Evolutionary conservation across 2,329 filamentous ascomycete genomes (phyloP), one percentile per base, ranked within the genome.

Genomic region (Penicillium thymicola): DNA sequence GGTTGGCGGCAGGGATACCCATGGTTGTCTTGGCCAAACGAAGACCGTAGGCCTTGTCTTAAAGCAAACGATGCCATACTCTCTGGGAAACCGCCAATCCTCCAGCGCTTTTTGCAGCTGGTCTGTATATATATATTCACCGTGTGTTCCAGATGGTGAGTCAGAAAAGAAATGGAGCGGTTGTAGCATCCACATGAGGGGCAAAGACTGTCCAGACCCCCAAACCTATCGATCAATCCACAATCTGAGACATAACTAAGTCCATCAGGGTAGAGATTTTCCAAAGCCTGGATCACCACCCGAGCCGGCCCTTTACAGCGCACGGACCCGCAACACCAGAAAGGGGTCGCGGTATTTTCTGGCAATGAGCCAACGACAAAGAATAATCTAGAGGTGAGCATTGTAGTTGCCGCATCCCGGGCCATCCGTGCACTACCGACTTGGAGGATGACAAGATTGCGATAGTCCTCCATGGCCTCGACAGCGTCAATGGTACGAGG

Each of bases 381-480:
- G 34, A 44, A 65, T 16, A 66, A 64, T 27, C 58, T 42, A 34
- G 58, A 60, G 14, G 56, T 36, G 13, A 66, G 51, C 2, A 66
- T 25, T 11, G 46, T 60, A 6, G 55, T 64, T 27, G 54, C 61
- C 5, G 52, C 48, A 34, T 66, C 64, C 27, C 52, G 47, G 2
- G 60, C 64, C 45, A 59, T 64, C 36, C 55, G 51, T 18, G 54
- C 52, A 42, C 54, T 59, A 37, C 63, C 59, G 6, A 50, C 27
- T 28, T 65, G 34, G 32, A 58, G 47, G 18, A 60, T 50, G 18
- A 65, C 49, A 13, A 62, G 45, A 42, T 65, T 57, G 16, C 61
- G 52, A 54, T 67, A 67, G 5, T 64, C 55, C 21, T 65, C 64
- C 46, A 67, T 67, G 1, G 7, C 14, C 16, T 57, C 37, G 32